Percentiles rank a stretch among this genome's conserved stretches.
Conservation (phyloP, 192 early-diverging fungal species). For the Umbelopsis ramanniana region DNA sequence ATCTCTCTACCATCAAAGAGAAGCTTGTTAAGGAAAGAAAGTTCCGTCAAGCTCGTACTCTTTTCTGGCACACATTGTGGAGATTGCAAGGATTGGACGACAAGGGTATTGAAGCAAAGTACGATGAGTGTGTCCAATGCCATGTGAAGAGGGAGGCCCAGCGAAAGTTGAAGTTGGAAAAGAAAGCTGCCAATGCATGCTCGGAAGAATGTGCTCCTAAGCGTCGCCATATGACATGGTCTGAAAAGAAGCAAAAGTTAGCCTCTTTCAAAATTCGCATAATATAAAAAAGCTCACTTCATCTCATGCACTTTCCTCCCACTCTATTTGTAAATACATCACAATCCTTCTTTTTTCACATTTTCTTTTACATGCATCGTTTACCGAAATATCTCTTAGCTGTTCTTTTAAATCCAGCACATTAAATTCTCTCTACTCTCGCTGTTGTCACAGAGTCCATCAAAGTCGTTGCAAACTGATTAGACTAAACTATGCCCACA, state of each 20-base stretch:
- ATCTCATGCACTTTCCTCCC: no score
- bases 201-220: not conserved
- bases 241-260: slow-evolving; percentile 8
- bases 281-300: no score
- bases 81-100: not conserved
- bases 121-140: not conserved
- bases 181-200: not conserved
- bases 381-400: no score
- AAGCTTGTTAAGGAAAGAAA: slow-evolving; percentile 4
- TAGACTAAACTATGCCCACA: no score
- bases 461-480: no score
- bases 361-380: not conserved
- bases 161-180: not conserved
- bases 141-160: not conserved
- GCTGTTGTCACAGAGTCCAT: no score
- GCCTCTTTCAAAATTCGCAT: slow-evolving; percentile 2
- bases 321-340: no score
- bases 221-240: not conserved
- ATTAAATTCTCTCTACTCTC: no score
- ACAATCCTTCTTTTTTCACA: not conserved
- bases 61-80: slow-evolving; percentile 7
- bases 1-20: not conserved
- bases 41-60: not conserved
- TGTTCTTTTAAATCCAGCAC: no score
- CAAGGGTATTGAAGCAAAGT: not conserved